Conservation (phyloP, 2,329 filamentous ascomycete genomes). For the Boeremia exigua region DNA sequence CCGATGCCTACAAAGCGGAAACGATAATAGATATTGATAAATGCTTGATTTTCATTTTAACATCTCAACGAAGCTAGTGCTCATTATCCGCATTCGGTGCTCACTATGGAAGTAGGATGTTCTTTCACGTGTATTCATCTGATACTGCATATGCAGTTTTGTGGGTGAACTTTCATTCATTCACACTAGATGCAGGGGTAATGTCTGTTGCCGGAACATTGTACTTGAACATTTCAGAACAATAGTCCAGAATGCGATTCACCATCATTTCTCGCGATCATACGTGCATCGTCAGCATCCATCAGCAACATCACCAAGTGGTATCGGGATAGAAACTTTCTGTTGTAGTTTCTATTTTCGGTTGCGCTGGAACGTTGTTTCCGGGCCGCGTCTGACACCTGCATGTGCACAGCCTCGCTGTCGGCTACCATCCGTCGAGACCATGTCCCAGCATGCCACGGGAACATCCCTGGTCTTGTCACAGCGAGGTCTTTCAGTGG, state of each 20-base stretch:
- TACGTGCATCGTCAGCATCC: background rate
- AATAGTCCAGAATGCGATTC: background rate
- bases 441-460: slow-evolving; percentile 11
- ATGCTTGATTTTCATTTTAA: no score
- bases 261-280: background rate
- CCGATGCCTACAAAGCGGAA: background rate
- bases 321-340: background rate
- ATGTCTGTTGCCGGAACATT: background rate
- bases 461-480: slow-evolving; percentile 13
- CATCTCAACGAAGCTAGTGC: no score
- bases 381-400: slow-evolving; percentile 26
- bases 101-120: no score
- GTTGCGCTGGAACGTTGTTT: slow-evolving; percentile 12
- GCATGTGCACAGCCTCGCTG: slow-evolving; percentile 26
- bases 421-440: slow-evolving; percentile 9
- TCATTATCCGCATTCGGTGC: no score
- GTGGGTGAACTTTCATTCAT: no score
- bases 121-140: no score
- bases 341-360: slow-evolving; percentile 22
- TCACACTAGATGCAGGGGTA: no score
- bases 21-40: background rate
- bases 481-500: background rate
- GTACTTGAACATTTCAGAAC: background rate
- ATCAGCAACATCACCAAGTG: background rate
- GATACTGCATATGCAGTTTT: no score